Evolutionary conservation across 306 rosid genomes (phyloP).

Genomic region (Glycine tomentella): DNA sequence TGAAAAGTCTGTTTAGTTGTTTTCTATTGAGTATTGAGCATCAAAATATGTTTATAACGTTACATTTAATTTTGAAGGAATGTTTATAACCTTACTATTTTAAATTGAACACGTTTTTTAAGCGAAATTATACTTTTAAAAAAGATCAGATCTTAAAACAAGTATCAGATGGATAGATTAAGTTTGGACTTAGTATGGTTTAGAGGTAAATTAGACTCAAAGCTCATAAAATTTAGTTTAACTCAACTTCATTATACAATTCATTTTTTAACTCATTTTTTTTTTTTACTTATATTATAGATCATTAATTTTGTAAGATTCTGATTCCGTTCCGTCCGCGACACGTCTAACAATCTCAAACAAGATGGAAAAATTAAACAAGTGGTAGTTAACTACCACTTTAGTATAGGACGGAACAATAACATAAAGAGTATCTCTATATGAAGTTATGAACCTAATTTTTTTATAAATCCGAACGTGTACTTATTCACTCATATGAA

Average conservation of each 20-base stretch:
- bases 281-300: background rate
- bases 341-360: background rate
- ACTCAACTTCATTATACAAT: background rate
- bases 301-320: background rate
- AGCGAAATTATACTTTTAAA: background rate
- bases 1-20: background rate
- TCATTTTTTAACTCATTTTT: background rate
- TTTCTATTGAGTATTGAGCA: background rate
- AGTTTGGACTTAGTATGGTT: background rate
- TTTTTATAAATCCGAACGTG: background rate
- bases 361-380: background rate
- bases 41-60: background rate
- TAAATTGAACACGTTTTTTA: background rate
- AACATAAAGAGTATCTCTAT: background rate
- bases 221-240: too few relatives aligned
- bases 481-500: background rate
- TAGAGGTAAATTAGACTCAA: too few relatives aligned
- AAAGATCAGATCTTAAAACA: background rate
- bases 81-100: background rate
- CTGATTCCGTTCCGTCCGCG: background rate
- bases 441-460: background rate
- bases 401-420: background rate
- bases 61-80: background rate
- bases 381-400: background rate
- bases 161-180: background rate